Base-by-base conservation (phyloP, 139 green algal genomes). In the Volvox reticuliferus region DNA sequence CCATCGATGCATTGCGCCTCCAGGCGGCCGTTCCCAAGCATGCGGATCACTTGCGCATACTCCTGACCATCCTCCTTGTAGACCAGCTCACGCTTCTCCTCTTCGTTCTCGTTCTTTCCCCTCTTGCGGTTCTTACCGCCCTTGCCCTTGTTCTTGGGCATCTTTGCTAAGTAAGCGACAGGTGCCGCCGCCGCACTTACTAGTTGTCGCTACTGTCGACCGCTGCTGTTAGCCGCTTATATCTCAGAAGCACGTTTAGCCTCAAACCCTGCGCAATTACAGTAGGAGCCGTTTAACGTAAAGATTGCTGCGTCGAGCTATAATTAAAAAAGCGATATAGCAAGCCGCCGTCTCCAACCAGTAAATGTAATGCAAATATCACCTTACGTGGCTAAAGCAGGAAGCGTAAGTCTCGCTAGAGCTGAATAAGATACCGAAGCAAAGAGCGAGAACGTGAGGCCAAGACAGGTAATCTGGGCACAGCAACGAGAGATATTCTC, bases 51-150 rank as follows among this genome's bases (percentile, higher is more conserved):
- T 91, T 99, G 97, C 1, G 90, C 95, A 79, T 96, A 96, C 93
- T 96, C 97, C 91, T 99, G 98, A 50, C 98, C 98, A 90, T 99
- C 98, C 93, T 99, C 98, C 92, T 99, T 99, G 94, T 99, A 99
- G 9, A 99, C 97, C n/a, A 99, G 95, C 96, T 99, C 98, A 21
- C 98, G 97, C 96, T 99, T 99, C 96, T 99, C 98, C 81, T 99
- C 97, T 80, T 99, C 96, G 77, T 95, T 96, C 92, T 98, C 97
- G 79, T 98, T 99, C 94, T 99, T 99, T 92, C 97, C 97, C 33
- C 94, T 77, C 89, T 95, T 92, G 69, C 94, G 90, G 76, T 94
- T 94, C 88, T 94, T 95, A 76, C 92, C 90, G 76, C 93, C 90
- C 88, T 94, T 94, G 65, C 94, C 94, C 91, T 95, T 95, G 90